These are phyloP conservation scores for Saururus chinensis DNA, from an alignment of 164 flowering plant genomes.

Conservation along the genomic window DNA sequence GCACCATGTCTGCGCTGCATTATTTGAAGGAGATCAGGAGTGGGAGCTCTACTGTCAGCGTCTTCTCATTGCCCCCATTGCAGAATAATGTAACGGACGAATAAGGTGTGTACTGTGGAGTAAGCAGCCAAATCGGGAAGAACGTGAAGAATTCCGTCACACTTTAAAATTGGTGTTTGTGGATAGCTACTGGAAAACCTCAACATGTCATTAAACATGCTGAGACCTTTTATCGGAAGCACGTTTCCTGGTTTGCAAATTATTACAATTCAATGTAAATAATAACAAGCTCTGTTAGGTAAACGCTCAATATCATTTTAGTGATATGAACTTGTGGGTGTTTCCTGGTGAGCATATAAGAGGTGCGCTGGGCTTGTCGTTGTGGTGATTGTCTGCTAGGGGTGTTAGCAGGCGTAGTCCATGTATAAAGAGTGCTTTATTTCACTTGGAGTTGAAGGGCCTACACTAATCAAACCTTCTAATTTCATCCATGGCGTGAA, in stretches of 20 bases:
- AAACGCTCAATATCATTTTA: neutral
- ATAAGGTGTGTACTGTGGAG: conserved; percentile 19
- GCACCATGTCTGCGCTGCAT: conserved; percentile 35
- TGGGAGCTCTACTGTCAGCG: conserved; percentile 49
- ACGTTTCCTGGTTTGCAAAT: neutral
- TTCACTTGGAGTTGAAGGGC: no score
- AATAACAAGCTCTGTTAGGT: neutral
- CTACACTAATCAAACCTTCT: no score
- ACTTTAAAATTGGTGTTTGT: no score
- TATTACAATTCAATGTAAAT: neutral
- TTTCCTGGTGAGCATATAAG: neutral
- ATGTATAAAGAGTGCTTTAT: no score
- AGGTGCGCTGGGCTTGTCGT: no score
- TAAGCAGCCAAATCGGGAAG: conserved; percentile 16
- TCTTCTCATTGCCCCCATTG: conserved; percentile 45
- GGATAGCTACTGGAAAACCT: no score
- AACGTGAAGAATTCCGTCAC: no score
- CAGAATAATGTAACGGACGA: conserved; percentile 20
- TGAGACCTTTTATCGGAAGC: neutral
- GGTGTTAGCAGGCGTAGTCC: no score
- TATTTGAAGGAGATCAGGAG: conserved; percentile 44
- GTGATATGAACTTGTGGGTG: neutral
- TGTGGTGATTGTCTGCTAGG: no score
- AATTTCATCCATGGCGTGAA: no score
- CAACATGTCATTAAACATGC: neutral